These are phyloP conservation scores for Xylariaceae sp. DNA, from an alignment of 2,329 filamentous ascomycete species.

Conservation along the genomic window DNA sequence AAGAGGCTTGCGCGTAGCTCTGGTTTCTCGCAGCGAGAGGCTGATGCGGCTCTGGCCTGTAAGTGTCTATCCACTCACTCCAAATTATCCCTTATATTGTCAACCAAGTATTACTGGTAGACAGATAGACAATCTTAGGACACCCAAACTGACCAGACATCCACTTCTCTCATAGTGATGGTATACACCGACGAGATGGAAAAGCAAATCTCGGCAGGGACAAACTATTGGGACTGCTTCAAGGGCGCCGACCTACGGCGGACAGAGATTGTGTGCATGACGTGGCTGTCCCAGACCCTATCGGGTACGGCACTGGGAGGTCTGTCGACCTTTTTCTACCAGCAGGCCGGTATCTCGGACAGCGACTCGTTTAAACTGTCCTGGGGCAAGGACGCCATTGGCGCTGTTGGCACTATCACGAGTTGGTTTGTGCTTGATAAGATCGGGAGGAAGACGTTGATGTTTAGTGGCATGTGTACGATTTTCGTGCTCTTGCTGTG, in stretches of 20 bases:
- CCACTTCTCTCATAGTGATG: slow-evolving; percentile 43
- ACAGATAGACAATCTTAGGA: too few relatives aligned
- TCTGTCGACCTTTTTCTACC: slow-evolving; percentile 46
- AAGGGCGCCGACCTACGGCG: slow-evolving; percentile 47
- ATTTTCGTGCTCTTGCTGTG: slow-evolving; percentile 49
- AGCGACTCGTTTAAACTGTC: slow-evolving; percentile 43
- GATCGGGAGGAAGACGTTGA: slow-evolving; percentile 49
- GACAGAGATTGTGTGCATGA: slow-evolving; percentile 46
- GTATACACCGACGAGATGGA: slow-evolving; percentile 51
- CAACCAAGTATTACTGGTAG: too few relatives aligned
- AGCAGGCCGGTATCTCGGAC: slow-evolving; percentile 45
- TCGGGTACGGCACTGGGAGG: slow-evolving; percentile 44
- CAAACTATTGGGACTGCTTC: slow-evolving; percentile 51
- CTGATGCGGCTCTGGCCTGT: slow-evolving; percentile 40
- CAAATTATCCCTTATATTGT: not conserved
- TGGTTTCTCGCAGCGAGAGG: slow-evolving; percentile 40
- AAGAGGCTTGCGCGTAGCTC: slow-evolving; percentile 41
- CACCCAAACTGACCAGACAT: not conserved
- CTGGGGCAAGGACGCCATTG: slow-evolving; percentile 48
- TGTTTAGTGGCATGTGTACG: slow-evolving; percentile 47
- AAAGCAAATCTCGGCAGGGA: slow-evolving; percentile 44
- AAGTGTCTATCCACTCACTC: slow-evolving; percentile 11
- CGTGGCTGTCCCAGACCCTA: slow-evolving; percentile 43
- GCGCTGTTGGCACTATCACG: slow-evolving; percentile 49
- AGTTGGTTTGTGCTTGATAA: slow-evolving; percentile 50